Evolutionary conservation across 768 basidiomycete genomes (phyloP).

Genomic region (Cystobasidium ongulense): DNA sequence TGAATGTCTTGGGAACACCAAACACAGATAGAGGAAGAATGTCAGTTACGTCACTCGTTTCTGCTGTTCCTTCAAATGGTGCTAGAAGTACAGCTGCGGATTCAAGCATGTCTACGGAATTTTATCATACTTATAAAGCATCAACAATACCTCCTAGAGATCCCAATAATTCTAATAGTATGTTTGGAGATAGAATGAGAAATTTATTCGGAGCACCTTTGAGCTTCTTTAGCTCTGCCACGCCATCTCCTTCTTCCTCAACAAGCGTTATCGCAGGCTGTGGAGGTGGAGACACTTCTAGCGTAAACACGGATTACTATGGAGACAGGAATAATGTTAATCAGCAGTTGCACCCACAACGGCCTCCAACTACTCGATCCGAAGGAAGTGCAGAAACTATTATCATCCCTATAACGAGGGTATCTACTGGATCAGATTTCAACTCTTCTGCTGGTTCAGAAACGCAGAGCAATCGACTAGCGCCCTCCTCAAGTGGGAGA

Average conservation of each 20-base stretch:
- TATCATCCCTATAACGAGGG: conserved; percentile 3
- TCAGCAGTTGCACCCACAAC: background rate
- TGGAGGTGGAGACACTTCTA: background rate
- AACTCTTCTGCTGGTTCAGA: background rate
- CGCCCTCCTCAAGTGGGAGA: background rate
- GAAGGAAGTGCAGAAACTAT: conserved; percentile 9
- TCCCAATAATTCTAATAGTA: background rate
- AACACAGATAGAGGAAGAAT: background rate
- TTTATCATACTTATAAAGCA: conserved; percentile 12
- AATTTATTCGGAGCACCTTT: background rate
- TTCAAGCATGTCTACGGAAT: conserved; percentile 9
- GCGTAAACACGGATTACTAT: background rate
- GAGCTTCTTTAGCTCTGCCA: background rate
- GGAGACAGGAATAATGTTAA: background rate
- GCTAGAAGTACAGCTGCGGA: background rate
- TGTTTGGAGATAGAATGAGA: background rate
- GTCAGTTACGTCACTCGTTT: conserved; percentile 3
- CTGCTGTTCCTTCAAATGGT: background rate
- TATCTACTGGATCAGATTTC: conserved; percentile 3
- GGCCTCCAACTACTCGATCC: background rate
- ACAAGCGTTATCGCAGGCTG: background rate
- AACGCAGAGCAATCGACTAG: background rate
- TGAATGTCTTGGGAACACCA: background rate
- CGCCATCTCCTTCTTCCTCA: background rate
- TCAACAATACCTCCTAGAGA: background rate